phyloP scores from a whole-genome alignment of 2,329 filamentous ascomycete species.

The Arthroderma sp. region DNA sequence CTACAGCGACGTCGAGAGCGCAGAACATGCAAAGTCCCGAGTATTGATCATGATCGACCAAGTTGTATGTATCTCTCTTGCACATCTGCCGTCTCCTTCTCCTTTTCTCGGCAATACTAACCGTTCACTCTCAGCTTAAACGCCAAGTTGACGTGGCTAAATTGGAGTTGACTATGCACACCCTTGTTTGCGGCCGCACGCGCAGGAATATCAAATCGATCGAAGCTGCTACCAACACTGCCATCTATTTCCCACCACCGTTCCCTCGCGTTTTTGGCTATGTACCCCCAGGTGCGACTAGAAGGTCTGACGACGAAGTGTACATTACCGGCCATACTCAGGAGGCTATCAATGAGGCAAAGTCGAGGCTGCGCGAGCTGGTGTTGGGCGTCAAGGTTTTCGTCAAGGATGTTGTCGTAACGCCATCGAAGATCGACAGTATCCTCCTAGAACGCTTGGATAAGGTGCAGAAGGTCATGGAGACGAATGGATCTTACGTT shows the following conservation, averaged over 20 bases:
- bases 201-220: conserved; percentile 97
- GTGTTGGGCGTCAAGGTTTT: conserved; percentile 68
- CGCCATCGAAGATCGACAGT: conserved; percentile 85
- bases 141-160: conserved; percentile 61
- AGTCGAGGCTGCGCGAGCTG: conserved; percentile 79
- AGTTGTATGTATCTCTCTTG: conserved; percentile 45
- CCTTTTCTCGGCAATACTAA: background rate
- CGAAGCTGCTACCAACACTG: conserved; percentile 86
- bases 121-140: conserved; percentile 30
- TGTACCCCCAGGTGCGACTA: conserved; percentile 64
- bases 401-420: conserved; percentile 84
- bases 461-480: conserved; percentile 95
- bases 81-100: conserved; percentile 11
- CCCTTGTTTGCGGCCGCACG: conserved; percentile 80
- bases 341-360: conserved; percentile 74
- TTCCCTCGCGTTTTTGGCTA: conserved; percentile 90
- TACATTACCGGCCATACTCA: conserved; percentile 86
- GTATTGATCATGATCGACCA: conserved; percentile 96
- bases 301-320: conserved; percentile 76
- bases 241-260: conserved; percentile 93
- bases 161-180: conserved; percentile 77
- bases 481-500: conserved; percentile 90
- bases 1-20: conserved; percentile 87
- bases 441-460: conserved; percentile 83
- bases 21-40: conserved; percentile 92